Evolutionary conservation across 192 early-diverging fungal species (phyloP), one percentile per base, ranked within the genome.

Genomic region (Cladochytrium replicatum): DNA sequence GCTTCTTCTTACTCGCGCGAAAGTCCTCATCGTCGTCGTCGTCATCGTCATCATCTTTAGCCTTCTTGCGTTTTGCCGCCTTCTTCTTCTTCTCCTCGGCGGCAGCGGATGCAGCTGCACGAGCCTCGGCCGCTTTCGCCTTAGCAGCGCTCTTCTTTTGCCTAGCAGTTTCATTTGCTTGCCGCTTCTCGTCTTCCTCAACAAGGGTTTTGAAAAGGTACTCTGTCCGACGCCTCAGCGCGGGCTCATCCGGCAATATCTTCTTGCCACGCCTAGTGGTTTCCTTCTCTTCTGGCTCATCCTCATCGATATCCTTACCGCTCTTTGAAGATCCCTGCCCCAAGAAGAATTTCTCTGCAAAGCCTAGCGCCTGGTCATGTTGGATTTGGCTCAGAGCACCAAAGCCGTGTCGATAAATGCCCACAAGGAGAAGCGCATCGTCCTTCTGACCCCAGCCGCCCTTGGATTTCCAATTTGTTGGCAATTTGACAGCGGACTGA

Each of bases 371-470:
- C 1, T 63, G 23, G 55, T 99, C 94, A 2, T 78, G 75, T 41
- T 87, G 85, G 7, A 99, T 93, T 45, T 70, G 60, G 41, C 77
- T 64, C 93, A 92, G 97, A 26, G 57, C 48, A 9, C 93, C 92
- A 66, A 89, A 94, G 22, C 97, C 97, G 59, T 97, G 82, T 43
- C 75, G 72, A 61, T 90, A 88, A 37, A 98, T 84, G 43, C 97
- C 97, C 24, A 96, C 85, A 15, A 99, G 67, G 26, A 99, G 74
- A 87, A 92, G 88, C 17, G 93, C 76, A 60, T 99, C 97, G 55
- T 99, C 97, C 32, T 81, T 81, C 44, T 81, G 81, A 2, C 83
- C 78, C 97, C 97, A 99, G 23, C 67, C 31, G 37, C 81, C 83
- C 38, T 46, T 52, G 7, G 43, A 50, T 27, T 68, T 68, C 94